phyloP scores from a whole-genome alignment of 164 flowering plant genomes.

The Berberis vulgaris region DNA sequence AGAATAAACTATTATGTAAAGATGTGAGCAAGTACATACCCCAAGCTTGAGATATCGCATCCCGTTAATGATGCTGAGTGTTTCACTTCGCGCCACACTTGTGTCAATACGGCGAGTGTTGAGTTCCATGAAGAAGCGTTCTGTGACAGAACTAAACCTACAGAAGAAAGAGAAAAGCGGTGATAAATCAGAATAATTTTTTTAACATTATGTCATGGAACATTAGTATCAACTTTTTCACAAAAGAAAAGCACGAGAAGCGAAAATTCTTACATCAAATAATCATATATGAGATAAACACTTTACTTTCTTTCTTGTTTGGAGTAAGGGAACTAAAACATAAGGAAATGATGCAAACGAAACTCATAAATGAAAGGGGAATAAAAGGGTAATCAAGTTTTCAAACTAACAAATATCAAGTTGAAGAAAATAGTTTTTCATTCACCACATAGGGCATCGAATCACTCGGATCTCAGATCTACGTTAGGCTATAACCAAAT shows the following conservation, averaged over 20 bases:
- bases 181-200: conserved; percentile 4
- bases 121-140: conserved; percentile 97
- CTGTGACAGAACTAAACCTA: conserved; percentile 97
- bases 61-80: conserved; percentile 95
- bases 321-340: not conserved
- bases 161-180: conserved; percentile 8
- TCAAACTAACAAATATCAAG: not conserved
- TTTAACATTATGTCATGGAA: not conserved
- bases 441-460: too few relatives aligned
- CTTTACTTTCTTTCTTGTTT: not conserved
- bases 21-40: conserved; percentile 35
- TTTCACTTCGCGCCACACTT: conserved; percentile 82
- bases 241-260: too few relatives aligned
- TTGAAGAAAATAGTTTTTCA: too few relatives aligned
- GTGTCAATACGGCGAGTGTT: conserved; percentile 85
- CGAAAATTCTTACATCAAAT: too few relatives aligned
- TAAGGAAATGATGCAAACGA: not conserved
- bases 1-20: not conserved
- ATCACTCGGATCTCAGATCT: too few relatives aligned
- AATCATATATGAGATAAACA: too few relatives aligned
- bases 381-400: too few relatives aligned
- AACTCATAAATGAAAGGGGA: not conserved
- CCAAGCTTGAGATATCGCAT: conserved; percentile 99
- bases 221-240: too few relatives aligned
- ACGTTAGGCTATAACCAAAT: too few relatives aligned